phyloP scores from a whole-genome alignment of 2,329 filamentous ascomycete species.

The Clonostachys sp. region DNA sequence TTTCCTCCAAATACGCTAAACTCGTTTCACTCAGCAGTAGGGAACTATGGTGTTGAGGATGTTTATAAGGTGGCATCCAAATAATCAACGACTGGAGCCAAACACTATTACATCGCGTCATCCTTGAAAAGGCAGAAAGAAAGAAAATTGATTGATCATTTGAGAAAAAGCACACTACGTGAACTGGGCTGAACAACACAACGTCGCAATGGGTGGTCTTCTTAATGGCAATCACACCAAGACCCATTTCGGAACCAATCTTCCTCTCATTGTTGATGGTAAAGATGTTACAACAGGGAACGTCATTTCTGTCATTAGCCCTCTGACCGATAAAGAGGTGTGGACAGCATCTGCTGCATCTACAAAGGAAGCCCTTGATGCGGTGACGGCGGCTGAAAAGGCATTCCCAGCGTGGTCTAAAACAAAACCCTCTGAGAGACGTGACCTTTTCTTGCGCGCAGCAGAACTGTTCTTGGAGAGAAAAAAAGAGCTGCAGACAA shows the following conservation, averaged over 20 bases:
- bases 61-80: too few species aligned
- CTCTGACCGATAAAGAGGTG: conserved; percentile 46
- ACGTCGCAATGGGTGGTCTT: too few species aligned
- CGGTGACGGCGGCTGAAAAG: conserved; percentile 50
- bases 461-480: conserved; percentile 59
- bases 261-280: conserved; percentile 38
- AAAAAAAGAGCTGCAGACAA: conserved; percentile 53
- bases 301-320: conserved; percentile 53
- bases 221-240: too few species aligned
- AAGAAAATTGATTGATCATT: too few species aligned
- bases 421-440: conserved; percentile 53
- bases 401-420: conserved; percentile 68
- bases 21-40: too few species aligned
- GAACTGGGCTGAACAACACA: too few species aligned
- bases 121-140: too few species aligned
- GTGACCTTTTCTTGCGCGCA: conserved; percentile 66
- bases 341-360: conserved; percentile 52
- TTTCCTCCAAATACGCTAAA: too few species aligned
- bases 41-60: too few species aligned
- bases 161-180: too few species aligned
- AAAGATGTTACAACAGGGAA: conserved; percentile 36
- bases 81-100: too few species aligned
- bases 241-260: conserved; percentile 3
- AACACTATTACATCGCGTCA: too few species aligned
- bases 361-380: conserved; percentile 48